Base-by-base conservation (phyloP, 2,329 filamentous ascomycete species). In the Colletotrichum sp. region DNA sequence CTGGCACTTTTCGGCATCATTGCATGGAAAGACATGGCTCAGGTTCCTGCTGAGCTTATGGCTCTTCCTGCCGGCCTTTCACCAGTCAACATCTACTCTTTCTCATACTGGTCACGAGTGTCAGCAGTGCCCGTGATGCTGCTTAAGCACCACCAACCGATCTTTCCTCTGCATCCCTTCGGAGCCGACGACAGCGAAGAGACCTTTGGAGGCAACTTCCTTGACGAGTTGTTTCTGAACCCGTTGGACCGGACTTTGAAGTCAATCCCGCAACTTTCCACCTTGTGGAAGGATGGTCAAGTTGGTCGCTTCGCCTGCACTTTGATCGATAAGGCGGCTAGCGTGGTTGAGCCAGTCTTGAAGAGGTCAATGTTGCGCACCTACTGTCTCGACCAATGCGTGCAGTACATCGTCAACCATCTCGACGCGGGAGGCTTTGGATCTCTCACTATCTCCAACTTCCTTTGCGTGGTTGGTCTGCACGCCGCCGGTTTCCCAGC, bases 31-130 rank as follows among this genome's bases (percentile, higher is more conserved):
- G 70, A 72, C 34, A 72, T 72, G 63, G 70, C 70, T 15, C 70
- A 72, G 8, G 70, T 72, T 5, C 70, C 70, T 8, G 70, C 70
- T 6, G 70, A 72, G 16, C 13, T 72, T 15, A 72, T 72, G 62
- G 62, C 63, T 12, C 62, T 72, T 6, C 70, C 70, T 12, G 63
- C 62, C 1, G 62, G 70, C 2, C 69, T 71, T 10, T 67, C 62
- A 3, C 70, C 70, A 4, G 52, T 67, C 63, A 67, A 72, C 34
- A 67, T 72, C 12, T 72, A 72, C 63, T 67, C 70, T 10, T 72
- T 72, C 16, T 67, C 70, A 1, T 67, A 72, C 70, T 72, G 70
- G 70, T 72, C 70, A 6, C 70, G 70, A 1, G 70, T 72, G 8
- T 67, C 70, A 9, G 70, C 70, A 2, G 70, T 72, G 1, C 62